Evolutionary conservation across 1,284 basidiomycete genomes (phyloP).

Genomic region (Prillingera fragicola): DNA sequence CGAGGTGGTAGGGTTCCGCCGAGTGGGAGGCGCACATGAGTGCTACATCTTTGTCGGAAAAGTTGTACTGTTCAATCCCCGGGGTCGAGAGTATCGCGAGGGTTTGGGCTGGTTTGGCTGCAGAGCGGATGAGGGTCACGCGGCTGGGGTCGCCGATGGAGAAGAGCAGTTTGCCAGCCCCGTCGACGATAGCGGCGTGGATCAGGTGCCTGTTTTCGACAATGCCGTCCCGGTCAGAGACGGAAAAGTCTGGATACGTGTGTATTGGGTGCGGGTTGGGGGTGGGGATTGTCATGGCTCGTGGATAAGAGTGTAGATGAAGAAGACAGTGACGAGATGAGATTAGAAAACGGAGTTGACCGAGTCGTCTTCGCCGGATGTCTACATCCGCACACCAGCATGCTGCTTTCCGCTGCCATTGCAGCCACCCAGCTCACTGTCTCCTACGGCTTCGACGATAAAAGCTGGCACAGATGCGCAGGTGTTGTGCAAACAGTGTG

Average conservation of each 20-base stretch:
- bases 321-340: too few relatives aligned
- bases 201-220: constrained; percentile 6
- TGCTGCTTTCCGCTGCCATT: too few relatives aligned
- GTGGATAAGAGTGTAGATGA: too few relatives aligned
- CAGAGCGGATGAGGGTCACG: constrained; percentile 1
- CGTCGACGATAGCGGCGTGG: constrained; percentile 1
- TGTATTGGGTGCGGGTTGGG: too few relatives aligned
- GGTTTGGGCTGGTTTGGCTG: constrained; percentile 4
- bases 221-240: constrained; percentile 8
- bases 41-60: not conserved
- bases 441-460: too few relatives aligned
- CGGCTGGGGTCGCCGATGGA: constrained; percentile 1
- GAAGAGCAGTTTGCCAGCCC: not conserved
- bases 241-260: constrained; percentile 9
- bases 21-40: constrained; percentile 7
- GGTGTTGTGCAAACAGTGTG: too few relatives aligned
- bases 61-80: not conserved
- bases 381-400: too few relatives aligned
- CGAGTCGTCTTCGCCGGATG: too few relatives aligned
- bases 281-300: too few relatives aligned
- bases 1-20: not conserved
- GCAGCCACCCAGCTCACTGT: too few relatives aligned
- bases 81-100: constrained; percentile 1
- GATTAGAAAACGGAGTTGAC: too few relatives aligned
- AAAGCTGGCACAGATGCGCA: too few relatives aligned